These are phyloP conservation scores for Monascus ruber DNA, from an alignment of 2,329 filamentous ascomycete genomes.

Conservation along the genomic window DNA sequence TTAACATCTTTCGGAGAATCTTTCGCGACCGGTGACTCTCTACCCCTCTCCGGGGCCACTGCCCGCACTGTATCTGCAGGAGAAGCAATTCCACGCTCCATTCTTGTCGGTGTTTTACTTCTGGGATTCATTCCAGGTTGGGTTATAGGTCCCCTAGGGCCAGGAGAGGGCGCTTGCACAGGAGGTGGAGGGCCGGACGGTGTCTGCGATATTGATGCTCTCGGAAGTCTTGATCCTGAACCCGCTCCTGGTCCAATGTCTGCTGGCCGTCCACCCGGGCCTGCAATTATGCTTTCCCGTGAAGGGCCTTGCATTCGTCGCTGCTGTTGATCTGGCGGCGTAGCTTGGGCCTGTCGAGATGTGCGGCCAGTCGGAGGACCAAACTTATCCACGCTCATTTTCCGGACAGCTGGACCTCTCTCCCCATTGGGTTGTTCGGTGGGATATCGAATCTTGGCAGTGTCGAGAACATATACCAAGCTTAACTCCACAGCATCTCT, in stretches of 20 bases:
- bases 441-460: conserved; percentile 90
- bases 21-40: conserved; percentile 36
- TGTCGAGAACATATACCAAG: conserved; percentile 85
- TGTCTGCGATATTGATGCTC: conserved; percentile 47
- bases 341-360: conserved; percentile 32
- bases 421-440: conserved; percentile 50
- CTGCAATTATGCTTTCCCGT: conserved; percentile 32
- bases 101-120: conserved; percentile 43
- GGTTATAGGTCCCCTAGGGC: conserved; percentile 33
- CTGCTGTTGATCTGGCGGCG: conserved; percentile 22
- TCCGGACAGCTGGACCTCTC: conserved; percentile 26
- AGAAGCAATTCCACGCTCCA: conserved; percentile 35
- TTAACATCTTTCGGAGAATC: conserved; percentile 28
- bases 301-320: conserved; percentile 28
- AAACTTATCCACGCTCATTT: conserved; percentile 36
- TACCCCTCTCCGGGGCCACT: conserved; percentile 36
- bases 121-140: conserved; percentile 19
- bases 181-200: conserved; percentile 54
- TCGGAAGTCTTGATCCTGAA: conserved; percentile 47
- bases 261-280: conserved; percentile 13
- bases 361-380: conserved; percentile 28
- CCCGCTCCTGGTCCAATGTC: conserved; percentile 23
- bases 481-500: conserved; percentile 74
- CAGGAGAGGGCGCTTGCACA: conserved; percentile 51
- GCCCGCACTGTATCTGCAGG: conserved; percentile 32